phyloP scores from a whole-genome alignment of 768 basidiomycete genomes.

The Leccinum fibrillosum region DNA sequence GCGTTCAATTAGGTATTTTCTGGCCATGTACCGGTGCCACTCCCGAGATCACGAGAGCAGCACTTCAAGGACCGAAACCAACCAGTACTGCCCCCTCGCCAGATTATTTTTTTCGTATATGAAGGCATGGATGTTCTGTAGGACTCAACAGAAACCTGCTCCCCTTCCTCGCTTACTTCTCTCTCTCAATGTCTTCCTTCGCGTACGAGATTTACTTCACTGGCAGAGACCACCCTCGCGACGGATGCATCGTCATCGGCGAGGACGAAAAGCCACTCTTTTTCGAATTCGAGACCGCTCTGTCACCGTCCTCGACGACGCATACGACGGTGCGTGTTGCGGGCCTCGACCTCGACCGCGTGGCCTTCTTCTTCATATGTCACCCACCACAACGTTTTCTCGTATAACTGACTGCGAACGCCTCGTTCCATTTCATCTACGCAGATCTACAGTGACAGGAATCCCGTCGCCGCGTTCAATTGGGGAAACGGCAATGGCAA shows the following conservation, averaged over 20 bases:
- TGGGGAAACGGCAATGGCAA: constrained; percentile 33
- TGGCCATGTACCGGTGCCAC: constrained; percentile 44
- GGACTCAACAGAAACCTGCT: constrained; percentile 1
- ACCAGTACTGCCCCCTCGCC: constrained; percentile 23
- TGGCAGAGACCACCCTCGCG: constrained; percentile 63
- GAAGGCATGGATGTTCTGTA: constrained; percentile 16
- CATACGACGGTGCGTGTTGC: constrained; percentile 26
- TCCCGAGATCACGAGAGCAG: constrained; percentile 48
- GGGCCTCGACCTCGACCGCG: not conserved
- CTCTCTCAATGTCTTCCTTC: constrained; percentile 30
- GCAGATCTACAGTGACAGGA: constrained; percentile 41
- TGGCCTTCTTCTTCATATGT: not conserved
- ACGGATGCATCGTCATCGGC: constrained; percentile 64
- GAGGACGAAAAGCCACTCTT: constrained; percentile 57
- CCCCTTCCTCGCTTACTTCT: not conserved
- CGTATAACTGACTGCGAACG: not conserved
- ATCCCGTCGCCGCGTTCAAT: constrained; percentile 52
- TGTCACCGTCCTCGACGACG: constrained; percentile 18
- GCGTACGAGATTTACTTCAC: constrained; percentile 66
- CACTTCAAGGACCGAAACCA: constrained; percentile 22
- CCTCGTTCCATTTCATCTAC: not conserved
- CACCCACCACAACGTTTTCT: not conserved
- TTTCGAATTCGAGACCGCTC: constrained; percentile 63
- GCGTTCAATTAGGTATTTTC: constrained; percentile 45
- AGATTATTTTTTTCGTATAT: constrained; percentile 25